Evolutionary conservation across 129 eudicot species (phyloP), one percentile per base, ranked within the genome.

Genomic region (Solidago caesia): DNA sequence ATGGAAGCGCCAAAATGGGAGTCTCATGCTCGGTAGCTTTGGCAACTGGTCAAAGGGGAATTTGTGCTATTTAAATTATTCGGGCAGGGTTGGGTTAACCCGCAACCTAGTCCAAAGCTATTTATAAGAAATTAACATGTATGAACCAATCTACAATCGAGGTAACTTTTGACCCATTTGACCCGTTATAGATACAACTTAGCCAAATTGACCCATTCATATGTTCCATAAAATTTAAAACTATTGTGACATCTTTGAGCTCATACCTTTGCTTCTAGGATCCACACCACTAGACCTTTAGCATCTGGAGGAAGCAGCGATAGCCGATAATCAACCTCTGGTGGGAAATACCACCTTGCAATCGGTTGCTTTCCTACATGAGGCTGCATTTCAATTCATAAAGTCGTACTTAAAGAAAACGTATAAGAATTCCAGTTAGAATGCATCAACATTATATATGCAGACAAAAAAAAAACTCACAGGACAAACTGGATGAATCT

Each of bases 321-420:
- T 12, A 93, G 88, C 80, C 98, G 88, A 74, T 93, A 93, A 88
- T 93, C 98, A 76, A 93, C 92, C 83, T 93, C 98, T 39, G 98
- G 98, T 49, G 98, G 98, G 70, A 86, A 90, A 79, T 88, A 90
- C 98, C 98, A 93, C 63, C 97, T 82, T 1, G 97, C 97, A 68
- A 93, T 90, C 1, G 98, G 97, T 71, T 93, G 98, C 89, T 93
- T 93, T 64, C 98, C 98, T 6, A 93, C 14, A 70, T 93, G 96
- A 86, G 98, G 78, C 98, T 93, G 87, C 78, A 81, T 47, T n/a
- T n/a, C 39, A 33, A 33, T 33, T 33, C n/a, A 75, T 16, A 25
- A 4, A 44, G 7, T 52, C 33, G 7, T 49, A 12, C 12, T 71
- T 77, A 2, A 4, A 7, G 13, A 53, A 68, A 67, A 51, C 76